Evolutionary conservation across 2,329 filamentous ascomycete genomes (phyloP), one percentile per base, ranked within the genome.

Genomic region (Orbilia blumenaviensis): DNA sequence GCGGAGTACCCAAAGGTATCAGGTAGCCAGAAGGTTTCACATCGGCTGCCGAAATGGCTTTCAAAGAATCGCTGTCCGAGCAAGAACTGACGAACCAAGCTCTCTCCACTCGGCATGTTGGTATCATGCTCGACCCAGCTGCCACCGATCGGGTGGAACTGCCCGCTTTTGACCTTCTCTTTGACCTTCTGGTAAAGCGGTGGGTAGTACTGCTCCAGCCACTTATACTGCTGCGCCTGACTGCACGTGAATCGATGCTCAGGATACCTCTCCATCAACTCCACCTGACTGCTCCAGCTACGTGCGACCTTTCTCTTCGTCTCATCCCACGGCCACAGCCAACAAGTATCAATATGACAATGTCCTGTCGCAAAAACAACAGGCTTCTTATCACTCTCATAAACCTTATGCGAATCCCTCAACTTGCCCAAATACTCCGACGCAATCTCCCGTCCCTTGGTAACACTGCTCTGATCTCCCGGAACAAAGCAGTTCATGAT

Each of bases 101-200:
- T 96, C 84, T 99, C 95, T 54, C 95, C 95, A 80, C 93, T 94
- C 0, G 95, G 95, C 87, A 99, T 88, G 81, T 99, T 99, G 78
- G 95, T 99, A 82, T 99, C 95, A 81, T 99, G 95, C 82, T 99
- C 95, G 14, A 99, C 94, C 95, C 95, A 99, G 84, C 93, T 97
- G 64, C 95, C 95, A 78, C 95, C 95, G 80, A 99, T 94, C 12
- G 94, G 94, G 79, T 97, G 92, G 83, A 99, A 99, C 77, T 88
- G 91, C 21, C 94, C 94, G 80, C 94, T 89, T 83, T 92, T 92
- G 76, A 98, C 91, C 86, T 97, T 96, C 66, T 87, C 85, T 85
- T 96, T 96, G 79, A 99, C 94, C 14, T 94, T 90, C 79, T 96
- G 91, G 82, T 93, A 98, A 1, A 93, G 91, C 42, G 89, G 89